Evolutionary conservation across 495 filamentous ascomycete species (phyloP), one percentile per base, ranked within the genome.

Genomic region (Aeminium ludgeri): DNA sequence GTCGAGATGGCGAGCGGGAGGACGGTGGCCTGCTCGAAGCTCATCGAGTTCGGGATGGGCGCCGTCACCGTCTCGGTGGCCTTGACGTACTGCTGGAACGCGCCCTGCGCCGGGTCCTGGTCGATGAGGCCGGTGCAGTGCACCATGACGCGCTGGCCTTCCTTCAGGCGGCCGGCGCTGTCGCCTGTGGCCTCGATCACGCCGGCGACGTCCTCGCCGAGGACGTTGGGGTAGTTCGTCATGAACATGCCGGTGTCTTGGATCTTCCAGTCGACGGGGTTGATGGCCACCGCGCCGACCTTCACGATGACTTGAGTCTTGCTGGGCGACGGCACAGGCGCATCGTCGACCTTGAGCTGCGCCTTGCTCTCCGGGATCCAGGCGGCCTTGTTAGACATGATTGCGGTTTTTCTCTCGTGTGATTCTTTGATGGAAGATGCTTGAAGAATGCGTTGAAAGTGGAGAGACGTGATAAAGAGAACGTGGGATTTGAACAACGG

Each of bases 1-100:
- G 74, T 77, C 1, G 65, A 59, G 6, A 77, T 40, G 10, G 62
- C 64, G 10, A 77, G 58, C 0, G 72, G 73, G 5, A 78, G 44
- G 13, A 70, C 70, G 18, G 52, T 47, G 8, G 65, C 73, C 3
- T 63, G 32, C 18, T 59, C 58, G 46, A 64, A 74, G 12, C 59
- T 47, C 10, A 78, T 25, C 0, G 36, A 47, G 10, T 60, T 54
- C 0, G 74, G 73, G 18, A 78, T 65, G 0, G 44, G 38, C 3
- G 63, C 60, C 7, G 63, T 46, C n/a, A 65, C 43, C 33, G 44
- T 54, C 2, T 49, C 49, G 4, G 51, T 45, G 10, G 62, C 42
- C 19, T 67, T 34, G 13, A 61, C 56, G 50, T 72, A 75, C 12
- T 54, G 45, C 42, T 71, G 69, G 53, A 73, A 75, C 3, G 45